These are phyloP conservation scores for Sporormia fimetaria DNA, from an alignment of 495 filamentous ascomycete genomes.

Conservation along the genomic window DNA sequence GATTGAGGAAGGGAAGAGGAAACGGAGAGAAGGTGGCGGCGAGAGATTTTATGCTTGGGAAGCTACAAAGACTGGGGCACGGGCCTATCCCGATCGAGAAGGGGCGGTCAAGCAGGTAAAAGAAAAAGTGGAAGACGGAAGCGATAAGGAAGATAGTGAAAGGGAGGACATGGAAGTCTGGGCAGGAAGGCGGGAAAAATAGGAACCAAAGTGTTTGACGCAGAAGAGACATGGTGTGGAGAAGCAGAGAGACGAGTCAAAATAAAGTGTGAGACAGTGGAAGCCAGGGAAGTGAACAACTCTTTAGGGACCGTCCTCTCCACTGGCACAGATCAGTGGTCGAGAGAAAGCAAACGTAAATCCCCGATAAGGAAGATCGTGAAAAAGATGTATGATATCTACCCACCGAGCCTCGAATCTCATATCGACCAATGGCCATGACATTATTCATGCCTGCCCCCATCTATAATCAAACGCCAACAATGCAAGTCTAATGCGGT, in stretches of 20 bases:
- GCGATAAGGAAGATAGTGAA: not conserved
- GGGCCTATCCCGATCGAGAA: not conserved
- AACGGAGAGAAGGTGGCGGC: not conserved
- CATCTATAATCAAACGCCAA: slow-evolving; percentile 2
- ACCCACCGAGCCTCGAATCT: too few species aligned
- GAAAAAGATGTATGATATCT: not conserved
- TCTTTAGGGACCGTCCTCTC: too few species aligned
- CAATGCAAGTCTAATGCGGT: slow-evolving; percentile 4
- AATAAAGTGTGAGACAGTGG: too few species aligned
- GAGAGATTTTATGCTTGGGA: not conserved
- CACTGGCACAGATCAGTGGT: too few species aligned
- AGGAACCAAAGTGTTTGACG: not conserved
- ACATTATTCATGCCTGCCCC: not conserved
- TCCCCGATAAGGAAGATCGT: too few species aligned
- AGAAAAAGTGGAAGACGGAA: not conserved
- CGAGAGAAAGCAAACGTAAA: too few species aligned
- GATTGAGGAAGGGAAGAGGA: not conserved
- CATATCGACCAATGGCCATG: not conserved
- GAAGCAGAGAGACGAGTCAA: not conserved
- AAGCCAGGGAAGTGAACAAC: too few species aligned
- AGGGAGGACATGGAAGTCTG: not conserved
- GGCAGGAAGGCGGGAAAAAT: not conserved
- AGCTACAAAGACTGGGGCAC: not conserved
- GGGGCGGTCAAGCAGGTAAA: not conserved
- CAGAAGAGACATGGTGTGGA: not conserved